Evolutionary conservation across 2,329 filamentous ascomycete species (phyloP), one percentile per base, ranked within the genome.

Genomic region (Xylariales sp.): DNA sequence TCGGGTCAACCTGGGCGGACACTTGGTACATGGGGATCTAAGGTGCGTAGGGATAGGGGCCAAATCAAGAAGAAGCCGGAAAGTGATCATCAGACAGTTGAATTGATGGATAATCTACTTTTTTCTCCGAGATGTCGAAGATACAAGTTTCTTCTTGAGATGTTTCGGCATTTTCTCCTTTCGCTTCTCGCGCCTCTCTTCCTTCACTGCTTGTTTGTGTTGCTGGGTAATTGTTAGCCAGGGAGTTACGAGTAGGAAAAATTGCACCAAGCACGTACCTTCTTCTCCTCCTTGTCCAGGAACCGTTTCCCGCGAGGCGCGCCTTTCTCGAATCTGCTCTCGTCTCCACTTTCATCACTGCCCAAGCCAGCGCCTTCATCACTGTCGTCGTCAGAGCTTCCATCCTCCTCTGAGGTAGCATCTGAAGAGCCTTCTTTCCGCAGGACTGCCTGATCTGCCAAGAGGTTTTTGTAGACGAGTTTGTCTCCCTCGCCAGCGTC

Each of bases 131-230:
- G 78, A 70, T 13, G 74, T 72, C 45, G 70, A 69, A 40, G 73
- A 75, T 18, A 95, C 78, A 41, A 95, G 64, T 59, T 85, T 87
- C 72, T 96, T 97, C 76, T 98, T 98, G 23, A 95, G 49, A 58
- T 94, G 81, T 67, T 98, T 98, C 1, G 93, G 91, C 66, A 98
- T 95, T 72, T 98, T 98, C 4, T 87, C 85, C 62, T 91, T 88
- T 43, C 93, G 73, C 69, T 94, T 89, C 62, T 96, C 90, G 24
- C 88, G 81, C 69, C 95, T 96, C 54, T 90, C 91, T 55, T 96
- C 91, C 66, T 97, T 98, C 50, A 96, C 85, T 2, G 85, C 83
- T 59, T 80, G 78, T 62, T 98, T 98, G 61, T 96, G 93, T 48
- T 61, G 57, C 68, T 74, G 40, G 20, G 25, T 12, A n/a, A n/a